phyloP scores from a whole-genome alignment of 352 stramenopile species.

The Peronosclerospora sorghi region DNA sequence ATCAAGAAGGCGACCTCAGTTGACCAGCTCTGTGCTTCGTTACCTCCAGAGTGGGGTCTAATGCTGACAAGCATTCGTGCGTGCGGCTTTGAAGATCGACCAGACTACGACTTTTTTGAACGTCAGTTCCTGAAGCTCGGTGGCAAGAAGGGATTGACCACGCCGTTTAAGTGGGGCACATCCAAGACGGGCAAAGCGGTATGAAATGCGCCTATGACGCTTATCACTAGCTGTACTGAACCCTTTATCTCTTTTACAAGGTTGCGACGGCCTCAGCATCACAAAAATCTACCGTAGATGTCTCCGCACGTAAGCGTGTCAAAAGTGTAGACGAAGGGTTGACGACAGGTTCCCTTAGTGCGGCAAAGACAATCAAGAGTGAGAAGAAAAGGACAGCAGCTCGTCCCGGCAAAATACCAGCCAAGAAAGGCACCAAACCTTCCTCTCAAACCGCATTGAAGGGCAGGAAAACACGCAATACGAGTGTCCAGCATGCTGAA shows the following conservation, averaged over 20 bases:
- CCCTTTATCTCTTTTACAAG: constrained; percentile 1
- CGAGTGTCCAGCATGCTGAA: constrained; percentile 5
- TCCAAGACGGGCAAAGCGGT: constrained; percentile 18
- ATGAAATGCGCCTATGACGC: not conserved
- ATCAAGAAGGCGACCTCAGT: constrained; percentile 48
- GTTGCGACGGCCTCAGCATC: constrained; percentile 5
- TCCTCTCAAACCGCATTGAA: constrained; percentile 11
- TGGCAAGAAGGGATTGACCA: constrained; percentile 24
- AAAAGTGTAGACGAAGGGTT: constrained; percentile 13
- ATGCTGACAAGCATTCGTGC: constrained; percentile 52
- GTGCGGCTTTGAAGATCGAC: too few species aligned
- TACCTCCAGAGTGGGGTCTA: constrained; percentile 39
- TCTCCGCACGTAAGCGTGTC: constrained; percentile 18
- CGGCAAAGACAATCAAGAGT: constrained; percentile 11
- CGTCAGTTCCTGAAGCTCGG: too few species aligned
- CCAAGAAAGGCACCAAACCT: constrained; percentile 10
- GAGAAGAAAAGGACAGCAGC: constrained; percentile 13
- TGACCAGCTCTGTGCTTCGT: too few species aligned
- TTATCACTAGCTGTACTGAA: not conserved
- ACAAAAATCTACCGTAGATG: constrained; percentile 9
- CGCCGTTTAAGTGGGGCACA: constrained; percentile 37
- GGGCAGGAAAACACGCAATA: constrained; percentile 7
- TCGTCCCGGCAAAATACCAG: constrained; percentile 4
- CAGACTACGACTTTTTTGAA: too few species aligned
- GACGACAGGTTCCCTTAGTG: not conserved